Conservation (phyloP, 257 asterid genomes). For the Plantago elongata region DNA sequence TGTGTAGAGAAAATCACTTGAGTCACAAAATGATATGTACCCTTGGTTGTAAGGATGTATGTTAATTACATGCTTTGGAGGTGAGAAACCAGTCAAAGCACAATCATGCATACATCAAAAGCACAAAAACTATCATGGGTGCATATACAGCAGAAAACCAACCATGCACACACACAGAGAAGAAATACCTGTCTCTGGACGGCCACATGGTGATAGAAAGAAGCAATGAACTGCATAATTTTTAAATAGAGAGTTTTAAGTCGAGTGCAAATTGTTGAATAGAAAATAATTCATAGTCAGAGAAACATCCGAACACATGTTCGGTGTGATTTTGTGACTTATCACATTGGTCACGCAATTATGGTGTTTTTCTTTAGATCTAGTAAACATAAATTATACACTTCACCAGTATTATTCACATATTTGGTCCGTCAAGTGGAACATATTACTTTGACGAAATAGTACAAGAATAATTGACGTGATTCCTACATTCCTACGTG, state of each 20-base stretch:
- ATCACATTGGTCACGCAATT: not conserved
- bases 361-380: no score
- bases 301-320: not conserved
- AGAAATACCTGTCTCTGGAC: constrained; percentile 80
- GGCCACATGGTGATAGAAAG: constrained; percentile 91
- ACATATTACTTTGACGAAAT: no score
- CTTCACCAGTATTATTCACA: no score
- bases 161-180: constrained; percentile 11
- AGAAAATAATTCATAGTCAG: not conserved
- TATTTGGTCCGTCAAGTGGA: no score
- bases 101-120: not conserved
- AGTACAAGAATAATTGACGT: no score
- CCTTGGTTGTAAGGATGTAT: no score
- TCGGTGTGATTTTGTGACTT: not conserved
- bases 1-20: no score
- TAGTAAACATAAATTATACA: no score
- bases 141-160: not conserved
- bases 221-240: constrained; percentile 77
- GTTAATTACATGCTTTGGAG: no score
- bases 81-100: not conserved
- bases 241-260: constrained; percentile 17
- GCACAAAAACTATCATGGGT: not conserved
- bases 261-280: not conserved
- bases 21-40: no score
- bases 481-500: no score